Base-by-base conservation (phyloP, 352 stramenopile genomes). In the Phytophthora litchii region DNA sequence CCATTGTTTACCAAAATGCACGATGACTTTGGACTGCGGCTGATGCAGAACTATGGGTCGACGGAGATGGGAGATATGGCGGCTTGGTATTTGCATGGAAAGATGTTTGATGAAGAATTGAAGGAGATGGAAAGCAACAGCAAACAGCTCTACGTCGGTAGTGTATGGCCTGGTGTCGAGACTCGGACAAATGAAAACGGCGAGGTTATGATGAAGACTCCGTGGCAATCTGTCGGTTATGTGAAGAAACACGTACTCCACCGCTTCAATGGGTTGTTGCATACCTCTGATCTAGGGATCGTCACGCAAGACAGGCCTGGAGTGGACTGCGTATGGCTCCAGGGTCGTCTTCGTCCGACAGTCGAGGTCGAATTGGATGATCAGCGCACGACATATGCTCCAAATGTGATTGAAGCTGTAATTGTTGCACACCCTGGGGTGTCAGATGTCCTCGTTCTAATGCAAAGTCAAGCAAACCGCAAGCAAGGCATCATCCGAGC, bases 21-120 rank as follows among this genome's bases (percentile, higher is more conserved):
- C 4, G 54, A 76, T 29, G 58, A 86, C 13, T 94, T 76, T 42
- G 84, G 83, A n/a, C 59, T 94, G 17, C 41, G 52, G 13, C 29
- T 96, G 44, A 86, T 93, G 70, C 87, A 96, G 46, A 96, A 94
- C 66, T 96, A 96, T 47, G 87, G 87, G 0, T 90, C 87, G 25
- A 96, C 83, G 19, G 87, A 96, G 57, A 92, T 80, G 40, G 87
- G 83, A 12, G 70, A 89, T 51, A 96, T 94, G 42, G 80, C 85
- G 0, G 81, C 81, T 40, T 92, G 81, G 82, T 52, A 68, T 35
- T 56, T 89, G 19, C 55, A 81, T 25, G 78, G 76, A 14, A 81
- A 76, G 27, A 56, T 10, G 12, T 85, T 81, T 29, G 48, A 54
- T 8, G 66, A 67, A 2, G 76, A 92, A 47, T 16, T 68, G 25